Evolutionary conservation across 2,329 filamentous ascomycete genomes (phyloP).

Genomic region (Ilyonectria mors-panacis): DNA sequence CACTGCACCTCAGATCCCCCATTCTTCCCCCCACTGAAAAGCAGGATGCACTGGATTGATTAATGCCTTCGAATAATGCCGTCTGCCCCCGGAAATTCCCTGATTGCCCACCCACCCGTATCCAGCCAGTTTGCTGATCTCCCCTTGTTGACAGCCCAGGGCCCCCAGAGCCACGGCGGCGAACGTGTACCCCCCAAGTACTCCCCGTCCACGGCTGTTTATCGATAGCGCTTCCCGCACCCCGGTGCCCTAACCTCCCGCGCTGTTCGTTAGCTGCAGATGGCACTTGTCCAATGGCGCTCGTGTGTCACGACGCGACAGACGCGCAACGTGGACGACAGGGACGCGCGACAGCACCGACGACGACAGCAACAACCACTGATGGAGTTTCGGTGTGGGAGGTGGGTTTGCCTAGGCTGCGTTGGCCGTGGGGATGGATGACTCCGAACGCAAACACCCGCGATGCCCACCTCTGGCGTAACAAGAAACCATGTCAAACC

Average conservation of each 20-base stretch:
- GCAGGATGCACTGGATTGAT: constrained; percentile 7
- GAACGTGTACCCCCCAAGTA: constrained; percentile 13
- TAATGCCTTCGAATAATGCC: background rate
- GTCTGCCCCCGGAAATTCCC: background rate
- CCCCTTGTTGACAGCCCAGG: constrained; percentile 8
- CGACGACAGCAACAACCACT: constrained; percentile 11
- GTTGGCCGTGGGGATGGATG: constrained; percentile 18
- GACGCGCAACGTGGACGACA: constrained; percentile 39
- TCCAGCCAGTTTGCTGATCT: constrained; percentile 7
- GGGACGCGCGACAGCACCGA: constrained; percentile 18
- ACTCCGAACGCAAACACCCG: constrained; percentile 24
- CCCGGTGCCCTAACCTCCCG: constrained; percentile 33
- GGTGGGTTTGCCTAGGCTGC: background rate
- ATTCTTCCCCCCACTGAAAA: background rate
- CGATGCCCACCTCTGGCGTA: background rate
- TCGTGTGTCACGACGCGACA: constrained; percentile 43
- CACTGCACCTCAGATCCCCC: constrained; percentile 15
- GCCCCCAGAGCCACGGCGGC: too few species aligned
- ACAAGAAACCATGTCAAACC: background rate
- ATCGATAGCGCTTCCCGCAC: constrained; percentile 48
- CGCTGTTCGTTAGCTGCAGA: constrained; percentile 39
- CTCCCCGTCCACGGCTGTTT: constrained; percentile 37
- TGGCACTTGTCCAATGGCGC: constrained; percentile 38
- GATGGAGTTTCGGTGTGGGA: background rate
- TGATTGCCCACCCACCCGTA: background rate